Evolutionary conservation across 2,329 filamentous ascomycete genomes (phyloP).

Genomic region (Apiospora sp.): DNA sequence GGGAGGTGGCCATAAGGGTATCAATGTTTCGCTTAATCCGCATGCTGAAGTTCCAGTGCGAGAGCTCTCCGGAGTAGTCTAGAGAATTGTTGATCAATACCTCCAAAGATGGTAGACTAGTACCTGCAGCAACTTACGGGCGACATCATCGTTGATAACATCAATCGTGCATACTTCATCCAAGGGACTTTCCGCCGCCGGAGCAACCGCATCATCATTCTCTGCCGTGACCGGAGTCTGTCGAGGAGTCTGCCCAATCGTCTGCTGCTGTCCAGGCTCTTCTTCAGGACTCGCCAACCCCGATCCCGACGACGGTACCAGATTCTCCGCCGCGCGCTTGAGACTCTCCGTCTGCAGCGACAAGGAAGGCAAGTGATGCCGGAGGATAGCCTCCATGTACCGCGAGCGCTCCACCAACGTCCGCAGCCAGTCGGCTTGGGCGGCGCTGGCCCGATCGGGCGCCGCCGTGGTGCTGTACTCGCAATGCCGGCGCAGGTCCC

Average conservation of each 20-base stretch:
- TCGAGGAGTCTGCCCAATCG: neutral
- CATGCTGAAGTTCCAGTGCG: conserved; percentile 62
- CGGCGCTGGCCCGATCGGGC: conserved; percentile 35
- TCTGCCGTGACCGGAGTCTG: neutral
- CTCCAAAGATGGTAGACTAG: too few species aligned
- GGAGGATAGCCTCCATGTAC: conserved; percentile 29
- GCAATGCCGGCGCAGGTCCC: conserved; percentile 58
- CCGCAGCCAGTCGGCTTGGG: conserved; percentile 10
- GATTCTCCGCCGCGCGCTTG: conserved; percentile 5
- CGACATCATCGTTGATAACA: conserved; percentile 22
- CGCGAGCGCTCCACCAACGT: conserved; percentile 19
- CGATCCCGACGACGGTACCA: neutral
- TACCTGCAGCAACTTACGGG: conserved; percentile 42
- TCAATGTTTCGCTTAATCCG: conserved; percentile 59
- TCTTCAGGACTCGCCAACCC: neutral
- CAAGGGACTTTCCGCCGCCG: conserved; percentile 11
- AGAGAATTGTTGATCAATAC: neutral
- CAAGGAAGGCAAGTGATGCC: conserved; percentile 40
- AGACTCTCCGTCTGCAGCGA: conserved; percentile 20
- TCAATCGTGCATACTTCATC: conserved; percentile 24
- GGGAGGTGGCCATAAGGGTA: conserved; percentile 25
- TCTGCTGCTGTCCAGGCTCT: neutral
- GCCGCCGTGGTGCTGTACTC: conserved; percentile 51
- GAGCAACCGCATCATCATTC: neutral
- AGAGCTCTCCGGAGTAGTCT: conserved; percentile 62